Conservation (phyloP, 2,329 filamentous ascomycete species). For the Lithohypha guttulata region DNA sequence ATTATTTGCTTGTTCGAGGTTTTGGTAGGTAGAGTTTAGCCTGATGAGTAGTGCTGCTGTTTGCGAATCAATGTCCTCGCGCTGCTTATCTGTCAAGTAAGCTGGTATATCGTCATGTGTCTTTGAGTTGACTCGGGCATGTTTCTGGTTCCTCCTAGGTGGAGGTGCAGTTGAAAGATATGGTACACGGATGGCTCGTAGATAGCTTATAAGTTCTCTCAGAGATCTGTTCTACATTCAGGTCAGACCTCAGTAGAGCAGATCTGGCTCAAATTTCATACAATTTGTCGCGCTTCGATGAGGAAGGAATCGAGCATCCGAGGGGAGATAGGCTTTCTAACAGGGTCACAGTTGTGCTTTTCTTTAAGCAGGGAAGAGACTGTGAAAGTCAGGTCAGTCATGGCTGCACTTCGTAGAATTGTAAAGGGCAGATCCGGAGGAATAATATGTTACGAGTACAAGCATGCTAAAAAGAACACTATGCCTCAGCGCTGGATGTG, state of each 20-base stretch:
- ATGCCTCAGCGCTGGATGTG: too few species aligned
- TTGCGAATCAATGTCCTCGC: conserved; percentile 77
- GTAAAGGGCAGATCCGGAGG: too few species aligned
- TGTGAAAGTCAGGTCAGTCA: conserved; percentile 12
- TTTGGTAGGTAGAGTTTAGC: conserved; percentile 68
- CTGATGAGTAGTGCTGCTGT: conserved; percentile 77
- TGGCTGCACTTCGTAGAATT: too few species aligned
- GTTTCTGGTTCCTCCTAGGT: conserved; percentile 28
- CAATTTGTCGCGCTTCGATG: conserved; percentile 88
- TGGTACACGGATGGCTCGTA: conserved; percentile 72
- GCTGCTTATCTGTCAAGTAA: conserved; percentile 66
- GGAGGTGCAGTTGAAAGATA: conserved; percentile 70
- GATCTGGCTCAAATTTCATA: conserved; percentile 35
- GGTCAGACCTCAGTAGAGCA: conserved; percentile 5
- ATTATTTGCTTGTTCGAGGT: conserved; percentile 70
- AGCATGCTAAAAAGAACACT: too few species aligned
- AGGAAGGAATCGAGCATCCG: conserved; percentile 67
- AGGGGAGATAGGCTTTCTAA: conserved; percentile 10
- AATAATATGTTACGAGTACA: too few species aligned
- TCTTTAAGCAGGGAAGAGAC: conserved; percentile 18
- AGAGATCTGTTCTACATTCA: conserved; percentile 69
- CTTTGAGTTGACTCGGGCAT: conserved; percentile 28
- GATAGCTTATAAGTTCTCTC: conserved; percentile 63
- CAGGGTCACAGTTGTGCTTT: conserved; percentile 13
- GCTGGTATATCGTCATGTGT: conserved; percentile 29